These are phyloP conservation scores for Prosopis cineraria DNA, from an alignment of 306 rosid species.

Conservation along the genomic window DNA sequence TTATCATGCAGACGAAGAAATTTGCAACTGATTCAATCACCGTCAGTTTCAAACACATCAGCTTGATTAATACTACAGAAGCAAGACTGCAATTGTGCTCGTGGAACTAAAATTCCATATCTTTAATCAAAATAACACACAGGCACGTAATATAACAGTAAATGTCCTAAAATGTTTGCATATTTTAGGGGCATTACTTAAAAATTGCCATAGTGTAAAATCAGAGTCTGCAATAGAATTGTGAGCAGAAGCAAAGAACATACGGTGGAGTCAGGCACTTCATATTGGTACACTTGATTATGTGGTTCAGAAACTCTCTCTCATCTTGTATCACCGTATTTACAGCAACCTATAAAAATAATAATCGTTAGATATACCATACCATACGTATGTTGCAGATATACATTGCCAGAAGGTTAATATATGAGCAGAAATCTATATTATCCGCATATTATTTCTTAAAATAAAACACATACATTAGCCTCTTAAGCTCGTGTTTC, in stretches of 20 bases:
- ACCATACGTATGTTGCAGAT: neutral
- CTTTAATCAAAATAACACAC: neutral
- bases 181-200: neutral
- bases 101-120: neutral
- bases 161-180: slow-evolving; percentile 1
- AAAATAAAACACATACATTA: neutral
- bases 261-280: slow-evolving; percentile 89
- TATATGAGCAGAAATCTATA: neutral
- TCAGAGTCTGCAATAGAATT: slow-evolving; percentile 11
- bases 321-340: slow-evolving; percentile 74
- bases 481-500: neutral
- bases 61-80: neutral
- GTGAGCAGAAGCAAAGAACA: slow-evolving; percentile 35
- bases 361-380: slow-evolving; percentile 22
- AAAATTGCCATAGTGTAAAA: neutral
- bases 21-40: neutral
- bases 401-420: slow-evolving; percentile 14
- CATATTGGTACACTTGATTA: slow-evolving; percentile 85
- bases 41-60: neutral
- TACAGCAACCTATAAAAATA: slow-evolving; percentile 72
- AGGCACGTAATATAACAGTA: neutral
- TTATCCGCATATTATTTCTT: neutral
- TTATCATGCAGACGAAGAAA: neutral
- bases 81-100: neutral
- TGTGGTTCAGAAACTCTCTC: slow-evolving; percentile 77